Conservation (phyloP, 768 basidiomycete species). For the Cytidiella melzeri region DNA sequence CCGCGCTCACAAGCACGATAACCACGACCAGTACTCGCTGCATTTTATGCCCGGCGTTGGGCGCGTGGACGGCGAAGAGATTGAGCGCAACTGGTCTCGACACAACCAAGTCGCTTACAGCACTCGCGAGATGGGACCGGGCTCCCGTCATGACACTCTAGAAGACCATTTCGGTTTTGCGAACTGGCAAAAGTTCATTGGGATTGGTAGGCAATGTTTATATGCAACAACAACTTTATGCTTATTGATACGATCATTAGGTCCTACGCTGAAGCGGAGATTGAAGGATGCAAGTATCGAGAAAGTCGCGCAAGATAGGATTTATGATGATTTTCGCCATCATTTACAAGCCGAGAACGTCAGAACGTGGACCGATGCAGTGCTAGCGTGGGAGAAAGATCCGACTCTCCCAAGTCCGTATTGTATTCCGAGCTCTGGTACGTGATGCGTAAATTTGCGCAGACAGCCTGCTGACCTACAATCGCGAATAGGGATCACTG, state of each 20-base stretch:
- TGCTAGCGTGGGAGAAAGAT: conserved; percentile 22
- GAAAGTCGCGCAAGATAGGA: background rate
- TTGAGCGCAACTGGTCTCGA: conserved; percentile 33
- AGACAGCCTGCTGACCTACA: no score
- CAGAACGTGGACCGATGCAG: conserved; percentile 17
- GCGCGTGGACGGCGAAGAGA: conserved; percentile 30
- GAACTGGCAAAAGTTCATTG: conserved; percentile 31
- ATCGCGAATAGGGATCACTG: conserved; percentile 11
- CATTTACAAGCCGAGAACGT: background rate
- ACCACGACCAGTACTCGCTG: conserved; percentile 27
- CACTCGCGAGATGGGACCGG: conserved; percentile 32
- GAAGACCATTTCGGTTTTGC: conserved; percentile 32
- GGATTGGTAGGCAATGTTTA: conserved; percentile 25
- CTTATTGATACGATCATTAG: background rate
- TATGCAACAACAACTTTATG: no score
- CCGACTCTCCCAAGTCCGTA: conserved; percentile 17
- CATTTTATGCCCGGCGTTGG: conserved; percentile 25
- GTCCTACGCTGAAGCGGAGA: background rate
- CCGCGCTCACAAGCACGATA: conserved; percentile 24
- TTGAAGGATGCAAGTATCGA: background rate
- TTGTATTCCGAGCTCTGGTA: background rate
- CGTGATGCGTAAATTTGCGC: no score
- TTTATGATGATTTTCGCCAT: background rate
- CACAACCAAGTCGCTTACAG: conserved; percentile 27
- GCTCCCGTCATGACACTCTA: conserved; percentile 28